Base-by-base conservation (phyloP, 139 green algal genomes). In the Diplosphaera chodatii region DNA sequence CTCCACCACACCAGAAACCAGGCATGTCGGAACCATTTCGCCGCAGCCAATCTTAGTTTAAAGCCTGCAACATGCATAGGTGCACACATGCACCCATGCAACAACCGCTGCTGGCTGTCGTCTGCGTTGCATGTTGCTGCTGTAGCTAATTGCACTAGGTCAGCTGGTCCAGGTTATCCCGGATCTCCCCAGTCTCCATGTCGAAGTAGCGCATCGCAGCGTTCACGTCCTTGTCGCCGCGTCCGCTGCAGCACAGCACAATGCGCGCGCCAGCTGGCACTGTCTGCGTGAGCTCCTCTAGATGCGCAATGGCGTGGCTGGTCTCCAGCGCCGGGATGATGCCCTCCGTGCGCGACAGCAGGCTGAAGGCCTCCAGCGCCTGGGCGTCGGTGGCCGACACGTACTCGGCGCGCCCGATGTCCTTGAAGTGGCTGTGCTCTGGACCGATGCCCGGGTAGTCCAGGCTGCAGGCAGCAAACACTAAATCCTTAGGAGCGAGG, bases 301-400 rank as follows among this genome's bases (percentile, higher is more conserved):
- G 82, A 85, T 96, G 94, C 16, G 95, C 95, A 40, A 99, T 82
- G 0, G 94, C 95, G 78, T 99, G 95, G 31, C 82, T 91, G 27
- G 95, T 98, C 83, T 99, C 95, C 72, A 99, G 82, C 0, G 95
- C 95, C 21, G 95, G 95, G 71, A 99, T 98, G 81, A 99, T 99
- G 73, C 95, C 95, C 86, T 99, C 95, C 68, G 96, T 75, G 70
- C 78, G 82, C 20, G 86, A 88, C 64, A 98, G 48, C 32, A 73
- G 74, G 82, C 94, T 74, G 72, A 97, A 96, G 29, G 87, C 83
- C 22, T 87, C 79, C 62, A 96, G 75, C 4, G 94, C 94, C 76
- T 97, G 86, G 23, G 83, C 67, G 75, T 99, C 94, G 15, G 94
- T 98, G 23, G 96, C 93, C 1, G 93, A 84, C 70, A 88, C 82